phyloP scores from a whole-genome alignment of 2,329 filamentous ascomycete genomes.

The Microsporum ferrugineum region DNA sequence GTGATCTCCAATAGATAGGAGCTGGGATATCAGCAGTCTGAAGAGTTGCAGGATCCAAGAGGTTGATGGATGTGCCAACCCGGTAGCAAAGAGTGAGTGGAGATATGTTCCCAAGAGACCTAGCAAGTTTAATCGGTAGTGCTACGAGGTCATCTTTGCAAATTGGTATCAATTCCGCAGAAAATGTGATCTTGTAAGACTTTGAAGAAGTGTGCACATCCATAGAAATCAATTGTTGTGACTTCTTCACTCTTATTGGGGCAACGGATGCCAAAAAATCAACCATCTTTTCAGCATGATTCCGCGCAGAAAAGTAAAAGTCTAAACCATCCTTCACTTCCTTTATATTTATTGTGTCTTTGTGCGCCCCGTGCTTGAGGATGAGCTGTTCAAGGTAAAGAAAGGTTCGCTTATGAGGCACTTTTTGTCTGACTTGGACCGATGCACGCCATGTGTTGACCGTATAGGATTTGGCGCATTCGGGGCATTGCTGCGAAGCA shows the following conservation, averaged over 20 bases:
- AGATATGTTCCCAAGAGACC: slow-evolving; percentile 74
- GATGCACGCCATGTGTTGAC: slow-evolving; percentile 89
- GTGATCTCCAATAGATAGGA: slow-evolving; percentile 78
- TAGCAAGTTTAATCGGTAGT: slow-evolving; percentile 78
- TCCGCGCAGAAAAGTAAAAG: slow-evolving; percentile 83
- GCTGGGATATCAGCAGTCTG: slow-evolving; percentile 79
- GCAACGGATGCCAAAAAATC: slow-evolving; percentile 78
- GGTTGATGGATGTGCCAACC: slow-evolving; percentile 78
- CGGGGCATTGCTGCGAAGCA: slow-evolving; percentile 83
- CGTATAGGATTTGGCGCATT: slow-evolving; percentile 91
- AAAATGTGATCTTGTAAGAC: slow-evolving; percentile 91
- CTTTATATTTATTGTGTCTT: slow-evolving; percentile 95
- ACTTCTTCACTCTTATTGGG: slow-evolving; percentile 68
- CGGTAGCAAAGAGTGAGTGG: slow-evolving; percentile 77
- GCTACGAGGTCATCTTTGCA: slow-evolving; percentile 98
- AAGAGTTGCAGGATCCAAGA: slow-evolving; percentile 81
- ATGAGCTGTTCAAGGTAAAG: slow-evolving; percentile 85
- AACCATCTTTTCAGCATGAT: slow-evolving; percentile 83
- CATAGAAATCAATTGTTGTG: slow-evolving; percentile 86
- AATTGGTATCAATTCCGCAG: slow-evolving; percentile 78
- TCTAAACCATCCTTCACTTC: slow-evolving; percentile 92
- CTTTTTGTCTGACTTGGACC: slow-evolving; percentile 94
- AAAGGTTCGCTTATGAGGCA: slow-evolving; percentile 84
- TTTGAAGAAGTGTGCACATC: slow-evolving; percentile 84
- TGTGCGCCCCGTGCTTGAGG: slow-evolving; percentile 81